A percentile compares a stretch with the other conserved stretches of the same genome.
These are phyloP conservation scores for Cordyceps sp. DNA, from an alignment of 2,329 filamentous ascomycete species.

Conservation along the genomic window DNA sequence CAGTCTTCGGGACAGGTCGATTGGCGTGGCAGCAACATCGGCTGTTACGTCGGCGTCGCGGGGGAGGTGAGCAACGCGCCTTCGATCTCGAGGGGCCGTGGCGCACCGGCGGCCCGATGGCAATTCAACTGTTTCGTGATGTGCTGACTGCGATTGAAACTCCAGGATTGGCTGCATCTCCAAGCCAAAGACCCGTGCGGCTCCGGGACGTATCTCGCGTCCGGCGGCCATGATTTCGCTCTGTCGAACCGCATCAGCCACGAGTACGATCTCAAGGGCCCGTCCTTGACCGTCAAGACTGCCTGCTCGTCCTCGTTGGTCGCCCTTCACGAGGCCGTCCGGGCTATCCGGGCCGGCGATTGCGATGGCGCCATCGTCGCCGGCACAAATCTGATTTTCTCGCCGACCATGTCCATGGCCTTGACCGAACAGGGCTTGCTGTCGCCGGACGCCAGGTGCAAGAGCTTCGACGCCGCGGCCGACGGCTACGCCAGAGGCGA, in stretches of 20 bases:
- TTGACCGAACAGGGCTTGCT: conserved; percentile 3
- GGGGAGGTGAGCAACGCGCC: conserved; percentile 2
- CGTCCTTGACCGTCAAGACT: conserved; percentile 2
- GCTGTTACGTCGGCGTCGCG: conserved; percentile 5
- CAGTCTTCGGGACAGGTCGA: conserved; percentile 3
- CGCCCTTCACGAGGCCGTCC: conserved; percentile 1
- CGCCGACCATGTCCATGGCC: conserved; percentile 3
- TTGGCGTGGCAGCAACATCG: conserved; percentile 2
- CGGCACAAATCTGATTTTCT: conserved; percentile 7
- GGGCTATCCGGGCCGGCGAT: neutral
- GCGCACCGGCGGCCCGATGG: too few species aligned
- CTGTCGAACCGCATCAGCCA: conserved; percentile 8
- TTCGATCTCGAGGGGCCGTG: too few species aligned
- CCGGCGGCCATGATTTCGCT: conserved; percentile 9
- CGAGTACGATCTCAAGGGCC: conserved; percentile 2
- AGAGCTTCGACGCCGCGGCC: conserved; percentile 12
- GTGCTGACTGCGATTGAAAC: too few species aligned
- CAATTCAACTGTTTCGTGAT: too few species aligned
- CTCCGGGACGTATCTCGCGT: conserved; percentile 6
- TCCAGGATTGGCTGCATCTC: too few species aligned
- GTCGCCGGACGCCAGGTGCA: conserved; percentile 9
- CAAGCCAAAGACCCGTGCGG: too few species aligned
- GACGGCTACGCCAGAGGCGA: conserved; percentile 28
- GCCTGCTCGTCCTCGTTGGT: conserved; percentile 1
- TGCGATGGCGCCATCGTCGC: conserved; percentile 9